Evolutionary conservation across 2,329 filamentous ascomycete genomes (phyloP).

Genomic region (Neurospora sp.): DNA sequence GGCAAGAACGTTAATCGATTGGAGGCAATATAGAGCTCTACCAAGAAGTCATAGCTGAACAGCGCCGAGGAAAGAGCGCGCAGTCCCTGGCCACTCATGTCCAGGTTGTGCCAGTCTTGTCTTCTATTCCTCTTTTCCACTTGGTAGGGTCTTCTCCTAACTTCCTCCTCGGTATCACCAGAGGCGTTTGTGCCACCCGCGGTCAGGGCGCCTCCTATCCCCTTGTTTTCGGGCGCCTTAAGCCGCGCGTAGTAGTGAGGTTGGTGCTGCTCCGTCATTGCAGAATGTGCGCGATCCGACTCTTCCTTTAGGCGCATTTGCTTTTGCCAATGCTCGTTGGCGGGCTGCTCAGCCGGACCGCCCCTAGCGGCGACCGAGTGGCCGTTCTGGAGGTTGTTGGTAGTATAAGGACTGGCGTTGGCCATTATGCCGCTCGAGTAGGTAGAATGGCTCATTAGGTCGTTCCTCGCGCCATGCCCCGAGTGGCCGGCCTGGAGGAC

Average conservation of each 20-base stretch:
- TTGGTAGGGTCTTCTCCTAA: slow-evolving; percentile 50
- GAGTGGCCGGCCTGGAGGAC: slow-evolving; percentile 49
- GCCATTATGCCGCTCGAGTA: slow-evolving; percentile 55
- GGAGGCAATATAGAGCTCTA: slow-evolving; percentile 85
- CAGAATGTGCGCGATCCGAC: slow-evolving; percentile 60
- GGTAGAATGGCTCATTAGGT: slow-evolving; percentile 47
- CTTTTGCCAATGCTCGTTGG: slow-evolving; percentile 72
- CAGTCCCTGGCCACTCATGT: slow-evolving; percentile 92
- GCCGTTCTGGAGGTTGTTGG: slow-evolving; percentile 46
- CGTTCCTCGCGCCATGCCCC: slow-evolving; percentile 42
- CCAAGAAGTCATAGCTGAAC: slow-evolving; percentile 81
- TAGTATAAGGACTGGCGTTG: slow-evolving; percentile 51
- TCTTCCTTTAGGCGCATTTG: slow-evolving; percentile 75
- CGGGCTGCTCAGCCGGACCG: slow-evolving; percentile 37
- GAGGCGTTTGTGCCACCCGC: slow-evolving; percentile 37
- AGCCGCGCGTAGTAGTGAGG: slow-evolving; percentile 63
- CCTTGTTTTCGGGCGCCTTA: slow-evolving; percentile 61
- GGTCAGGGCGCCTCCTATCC: slow-evolving; percentile 44
- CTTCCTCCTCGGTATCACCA: slow-evolving; percentile 45
- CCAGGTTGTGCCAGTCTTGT: slow-evolving; percentile 86
- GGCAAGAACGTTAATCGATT: slow-evolving; percentile 83
- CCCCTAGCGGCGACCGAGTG: slow-evolving; percentile 38
- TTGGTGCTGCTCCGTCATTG: slow-evolving; percentile 57
- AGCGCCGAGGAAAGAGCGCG: slow-evolving; percentile 69
- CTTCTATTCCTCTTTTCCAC: slow-evolving; percentile 55